Evolutionary conservation across 345 rosid genomes (phyloP).

Genomic region (Aurinia saxatilis): DNA sequence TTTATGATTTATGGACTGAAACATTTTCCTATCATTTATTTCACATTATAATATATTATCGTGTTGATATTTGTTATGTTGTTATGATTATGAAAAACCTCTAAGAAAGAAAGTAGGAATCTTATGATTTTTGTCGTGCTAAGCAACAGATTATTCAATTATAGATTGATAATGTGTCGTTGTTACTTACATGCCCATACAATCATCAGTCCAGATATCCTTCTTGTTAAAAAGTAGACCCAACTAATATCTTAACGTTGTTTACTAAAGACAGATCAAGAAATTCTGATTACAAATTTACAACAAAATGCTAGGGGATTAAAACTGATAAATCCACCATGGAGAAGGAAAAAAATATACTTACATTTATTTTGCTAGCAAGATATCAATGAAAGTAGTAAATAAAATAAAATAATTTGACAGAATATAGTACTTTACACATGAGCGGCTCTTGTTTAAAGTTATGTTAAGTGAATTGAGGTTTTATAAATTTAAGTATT

Average conservation of each 20-base stretch:
- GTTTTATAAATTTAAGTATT: background rate
- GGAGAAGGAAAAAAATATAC: background rate
- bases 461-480: background rate
- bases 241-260: no score
- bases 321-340: no score
- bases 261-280: no score
- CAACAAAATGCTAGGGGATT: no score
- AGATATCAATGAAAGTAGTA: no score
- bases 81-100: background rate
- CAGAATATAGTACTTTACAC: no score
- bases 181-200: background rate
- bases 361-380: background rate
- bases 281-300: no score
- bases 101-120: background rate
- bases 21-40: background rate
- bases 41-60: constrained; percentile 9
- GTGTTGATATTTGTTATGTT: background rate
- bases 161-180: background rate
- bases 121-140: background rate
- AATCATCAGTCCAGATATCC: background rate
- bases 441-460: background rate
- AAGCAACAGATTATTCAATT: background rate
- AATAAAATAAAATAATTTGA: no score
- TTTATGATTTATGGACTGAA: background rate
- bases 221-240: background rate